Evolutionary conservation across 331 rosid genomes (phyloP).

Genomic region (Erythrophleum ivorense): DNA sequence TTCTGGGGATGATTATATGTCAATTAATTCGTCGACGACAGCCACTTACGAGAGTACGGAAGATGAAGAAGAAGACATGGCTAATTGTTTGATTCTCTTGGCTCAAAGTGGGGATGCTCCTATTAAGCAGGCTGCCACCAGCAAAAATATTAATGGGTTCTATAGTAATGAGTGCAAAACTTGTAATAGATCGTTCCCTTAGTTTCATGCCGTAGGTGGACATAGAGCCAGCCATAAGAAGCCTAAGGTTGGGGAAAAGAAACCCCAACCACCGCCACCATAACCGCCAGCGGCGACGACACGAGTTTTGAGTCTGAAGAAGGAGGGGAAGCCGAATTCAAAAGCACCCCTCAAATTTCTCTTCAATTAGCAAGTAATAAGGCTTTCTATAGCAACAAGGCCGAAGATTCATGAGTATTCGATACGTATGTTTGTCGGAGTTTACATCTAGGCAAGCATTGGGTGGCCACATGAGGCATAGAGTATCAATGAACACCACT

Average conservation of each 20-base stretch:
- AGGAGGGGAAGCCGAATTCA: slow-evolving; percentile 8
- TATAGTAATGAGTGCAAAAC: slow-evolving; percentile 86
- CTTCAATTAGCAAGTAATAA: slow-evolving; percentile 36
- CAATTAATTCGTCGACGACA: slow-evolving; percentile 45
- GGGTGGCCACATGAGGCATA: slow-evolving; percentile 98
- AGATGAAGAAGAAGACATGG: slow-evolving; percentile 89
- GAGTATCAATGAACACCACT: slow-evolving; percentile 44
- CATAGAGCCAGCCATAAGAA: slow-evolving; percentile 96
- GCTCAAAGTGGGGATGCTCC: slow-evolving; percentile 54
- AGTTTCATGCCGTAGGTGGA: slow-evolving; percentile 96
- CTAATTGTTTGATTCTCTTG: slow-evolving; percentile 85
- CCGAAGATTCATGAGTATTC: slow-evolving; percentile 89
- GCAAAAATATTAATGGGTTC: slow-evolving; percentile 45
- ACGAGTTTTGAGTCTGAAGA: slow-evolving; percentile 32
- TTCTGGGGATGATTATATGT: slow-evolving; percentile 40
- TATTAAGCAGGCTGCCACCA: not conserved
- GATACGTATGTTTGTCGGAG: slow-evolving; percentile 72
- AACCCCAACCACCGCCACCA: not conserved
- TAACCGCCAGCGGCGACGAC: not conserved
- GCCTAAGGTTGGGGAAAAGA: slow-evolving; percentile 59
- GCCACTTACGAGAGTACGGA: slow-evolving; percentile 50
- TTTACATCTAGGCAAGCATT: slow-evolving; percentile 91
- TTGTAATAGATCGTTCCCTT: slow-evolving; percentile 82
- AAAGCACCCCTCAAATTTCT: slow-evolving; percentile 34
- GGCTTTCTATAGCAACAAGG: slow-evolving; percentile 36